phyloP scores from a whole-genome alignment of 352 stramenopile genomes.

The Phytopythium montanum region DNA sequence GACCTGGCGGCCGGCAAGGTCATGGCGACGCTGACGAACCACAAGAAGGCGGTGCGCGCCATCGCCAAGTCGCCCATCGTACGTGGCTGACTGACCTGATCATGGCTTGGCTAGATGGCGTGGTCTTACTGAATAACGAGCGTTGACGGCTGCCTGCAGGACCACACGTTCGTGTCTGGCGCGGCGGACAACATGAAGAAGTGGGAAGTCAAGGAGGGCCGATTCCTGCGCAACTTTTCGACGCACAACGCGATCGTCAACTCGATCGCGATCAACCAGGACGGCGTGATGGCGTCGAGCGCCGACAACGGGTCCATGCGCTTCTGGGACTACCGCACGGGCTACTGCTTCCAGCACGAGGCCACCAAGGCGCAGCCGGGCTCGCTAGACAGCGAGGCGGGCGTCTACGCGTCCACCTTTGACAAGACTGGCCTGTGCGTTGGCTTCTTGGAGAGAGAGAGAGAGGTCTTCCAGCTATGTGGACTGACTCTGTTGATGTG shows the following conservation, averaged over 20 bases:
- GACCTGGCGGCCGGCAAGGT: constrained; percentile 97
- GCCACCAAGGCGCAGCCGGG: constrained; percentile 94
- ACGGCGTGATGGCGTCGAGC: constrained; percentile 95
- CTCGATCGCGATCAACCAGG: constrained; percentile 97
- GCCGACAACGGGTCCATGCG: constrained; percentile 97
- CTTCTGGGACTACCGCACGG: constrained; percentile 99
- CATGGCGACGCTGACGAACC: constrained; percentile 99
- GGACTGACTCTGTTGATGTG: not conserved
- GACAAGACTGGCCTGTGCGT: constrained; percentile 95
- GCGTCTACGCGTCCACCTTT: constrained; percentile 96
- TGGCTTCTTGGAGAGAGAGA: no score
- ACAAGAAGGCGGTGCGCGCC: constrained; percentile 97
- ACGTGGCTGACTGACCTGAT: constrained; percentile 9
- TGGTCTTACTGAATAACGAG: not conserved
- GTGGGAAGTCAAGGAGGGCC: constrained; percentile 95
- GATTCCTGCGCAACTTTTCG: constrained; percentile 96
- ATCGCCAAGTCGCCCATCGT: constrained; percentile 87
- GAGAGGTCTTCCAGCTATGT: no score
- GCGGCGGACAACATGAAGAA: constrained; percentile 99
- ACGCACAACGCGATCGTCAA: constrained; percentile 99
- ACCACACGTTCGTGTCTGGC: constrained; percentile 97
- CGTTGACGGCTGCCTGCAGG: constrained; percentile 34
- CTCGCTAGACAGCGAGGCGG: constrained; percentile 97
- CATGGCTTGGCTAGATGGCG: not conserved
- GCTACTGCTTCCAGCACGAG: constrained; percentile 97